Conservation (phyloP, 2,329 filamentous ascomycete genomes). For the Ceratocystis cubensis region DNA sequence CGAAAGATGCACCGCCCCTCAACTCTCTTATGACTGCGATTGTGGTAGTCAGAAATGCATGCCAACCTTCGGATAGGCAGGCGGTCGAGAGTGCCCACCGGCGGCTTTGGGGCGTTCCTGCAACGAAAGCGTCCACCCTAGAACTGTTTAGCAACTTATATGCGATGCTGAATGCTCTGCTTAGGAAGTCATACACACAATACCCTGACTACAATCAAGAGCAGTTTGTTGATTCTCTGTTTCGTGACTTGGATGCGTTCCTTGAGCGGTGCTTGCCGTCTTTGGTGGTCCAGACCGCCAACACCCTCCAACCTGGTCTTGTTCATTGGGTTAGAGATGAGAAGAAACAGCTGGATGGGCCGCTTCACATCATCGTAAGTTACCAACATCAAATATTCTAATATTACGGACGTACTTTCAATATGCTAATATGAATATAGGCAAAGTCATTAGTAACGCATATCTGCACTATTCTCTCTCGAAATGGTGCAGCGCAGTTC, state of each 20-base stretch:
- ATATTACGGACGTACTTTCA: constrained; percentile 15
- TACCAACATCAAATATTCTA: background rate
- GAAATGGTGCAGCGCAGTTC: constrained; percentile 30
- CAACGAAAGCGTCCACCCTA: constrained; percentile 33
- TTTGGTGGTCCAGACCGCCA: constrained; percentile 43
- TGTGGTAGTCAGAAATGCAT: constrained; percentile 37
- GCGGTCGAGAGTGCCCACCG: constrained; percentile 53
- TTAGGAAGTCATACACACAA: constrained; percentile 43
- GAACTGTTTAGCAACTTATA: constrained; percentile 59
- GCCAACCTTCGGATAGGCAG: constrained; percentile 46
- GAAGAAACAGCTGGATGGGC: constrained; percentile 27
- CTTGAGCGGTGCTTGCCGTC: constrained; percentile 37
- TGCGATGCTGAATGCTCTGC: constrained; percentile 40
- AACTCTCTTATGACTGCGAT: constrained; percentile 30
- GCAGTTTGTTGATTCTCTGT: constrained; percentile 33
- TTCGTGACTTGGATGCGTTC: constrained; percentile 43
- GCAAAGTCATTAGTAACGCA: constrained; percentile 39
- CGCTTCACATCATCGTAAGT: constrained; percentile 35
- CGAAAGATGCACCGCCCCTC: constrained; percentile 18
- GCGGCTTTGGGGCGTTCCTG: constrained; percentile 50
- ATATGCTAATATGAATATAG: constrained; percentile 28
- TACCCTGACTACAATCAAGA: constrained; percentile 31
- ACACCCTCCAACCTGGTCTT: constrained; percentile 49
- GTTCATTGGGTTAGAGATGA: constrained; percentile 49
- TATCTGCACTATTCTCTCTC: constrained; percentile 32